Percentiles rank a stretch among this genome's conserved stretches.
Evolutionary conservation across 306 rosid species (phyloP).

Genomic region (Quercus mongolica): DNA sequence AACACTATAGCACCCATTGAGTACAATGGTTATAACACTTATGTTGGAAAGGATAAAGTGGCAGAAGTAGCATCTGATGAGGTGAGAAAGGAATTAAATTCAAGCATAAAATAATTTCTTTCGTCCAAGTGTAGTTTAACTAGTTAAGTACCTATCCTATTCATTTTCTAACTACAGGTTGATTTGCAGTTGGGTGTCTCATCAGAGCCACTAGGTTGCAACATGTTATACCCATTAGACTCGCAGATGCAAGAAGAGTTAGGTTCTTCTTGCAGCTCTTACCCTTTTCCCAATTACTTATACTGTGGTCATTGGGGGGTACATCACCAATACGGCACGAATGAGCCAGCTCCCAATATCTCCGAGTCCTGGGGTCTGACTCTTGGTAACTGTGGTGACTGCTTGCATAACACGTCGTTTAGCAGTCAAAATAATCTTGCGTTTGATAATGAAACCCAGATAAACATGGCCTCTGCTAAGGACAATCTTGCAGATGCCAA

Average conservation of each 20-base stretch:
- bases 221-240: conserved; percentile 56
- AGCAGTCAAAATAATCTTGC: conserved; percentile 12
- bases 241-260: conserved; percentile 44
- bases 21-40: too few relatives aligned
- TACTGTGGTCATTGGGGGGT: conserved; percentile 26
- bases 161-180: conserved; percentile 16
- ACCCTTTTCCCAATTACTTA: conserved; percentile 21
- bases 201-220: conserved; percentile 40
- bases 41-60: too few relatives aligned
- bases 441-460: too few relatives aligned
- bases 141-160: too few relatives aligned
- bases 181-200: conserved; percentile 18
- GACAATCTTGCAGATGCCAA: too few relatives aligned
- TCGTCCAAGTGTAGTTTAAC: too few relatives aligned
- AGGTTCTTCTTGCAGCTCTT: conserved; percentile 18
- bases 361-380: conserved; percentile 40
- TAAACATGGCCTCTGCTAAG: too few relatives aligned
- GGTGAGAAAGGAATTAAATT: background rate
- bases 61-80: too few relatives aligned
- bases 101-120: background rate
- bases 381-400: conserved; percentile 37
- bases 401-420: conserved; percentile 11
- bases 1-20: background rate
- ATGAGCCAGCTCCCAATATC: conserved; percentile 34
- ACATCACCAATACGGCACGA: conserved; percentile 40